These are phyloP conservation scores for Stephania japonica DNA, from an alignment of 164 flowering plant genomes.

Conservation along the genomic window DNA sequence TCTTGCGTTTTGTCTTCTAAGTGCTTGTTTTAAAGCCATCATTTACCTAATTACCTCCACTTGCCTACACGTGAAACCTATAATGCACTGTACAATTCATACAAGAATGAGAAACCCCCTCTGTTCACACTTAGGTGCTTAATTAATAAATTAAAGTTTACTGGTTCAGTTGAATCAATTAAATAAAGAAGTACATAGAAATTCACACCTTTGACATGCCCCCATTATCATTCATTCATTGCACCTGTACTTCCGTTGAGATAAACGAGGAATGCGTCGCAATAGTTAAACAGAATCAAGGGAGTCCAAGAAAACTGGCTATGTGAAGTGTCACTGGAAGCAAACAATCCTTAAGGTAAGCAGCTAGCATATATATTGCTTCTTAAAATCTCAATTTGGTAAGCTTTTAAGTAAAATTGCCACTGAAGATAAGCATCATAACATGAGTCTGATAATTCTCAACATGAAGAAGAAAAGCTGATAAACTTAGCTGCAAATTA, in stretches of 20 bases:
- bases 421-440: neutral
- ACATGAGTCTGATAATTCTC: neutral
- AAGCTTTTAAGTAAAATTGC: neutral
- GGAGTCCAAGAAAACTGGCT: neutral
- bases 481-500: neutral
- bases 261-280: neutral
- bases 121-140: neutral
- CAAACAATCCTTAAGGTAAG: neutral
- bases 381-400: neutral
- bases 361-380: neutral
- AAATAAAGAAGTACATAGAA: neutral
- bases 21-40: neutral
- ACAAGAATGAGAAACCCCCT: neutral
- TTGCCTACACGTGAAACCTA: neutral
- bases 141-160: neutral
- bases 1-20: slow-evolving; percentile 10
- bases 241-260: neutral
- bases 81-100: neutral
- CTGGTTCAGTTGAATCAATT: neutral
- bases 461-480: neutral
- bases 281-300: neutral
- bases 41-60: neutral
- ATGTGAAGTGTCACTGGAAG: neutral
- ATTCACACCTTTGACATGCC: neutral
- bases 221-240: neutral